Percentiles rank a stretch among this genome's conserved stretches.
Evolutionary conservation across 176 grass and related monocot genomes (phyloP).

Genomic region (Lolium rigidum): DNA sequence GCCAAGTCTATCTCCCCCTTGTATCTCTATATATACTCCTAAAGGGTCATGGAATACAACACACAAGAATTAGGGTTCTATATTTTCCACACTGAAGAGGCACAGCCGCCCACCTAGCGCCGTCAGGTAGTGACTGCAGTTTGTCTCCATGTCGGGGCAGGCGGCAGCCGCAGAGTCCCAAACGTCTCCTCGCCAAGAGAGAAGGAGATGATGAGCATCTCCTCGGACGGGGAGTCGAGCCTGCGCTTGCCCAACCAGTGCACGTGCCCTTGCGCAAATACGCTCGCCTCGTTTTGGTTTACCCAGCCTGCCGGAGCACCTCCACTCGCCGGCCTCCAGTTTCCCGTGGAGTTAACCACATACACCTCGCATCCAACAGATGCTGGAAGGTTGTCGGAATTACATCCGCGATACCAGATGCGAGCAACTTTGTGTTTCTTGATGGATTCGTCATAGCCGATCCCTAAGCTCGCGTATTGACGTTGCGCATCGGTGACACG

Average conservation of each 20-base stretch:
- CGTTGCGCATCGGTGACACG: not conserved
- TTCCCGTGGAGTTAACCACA: not conserved
- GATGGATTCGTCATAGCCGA: not conserved
- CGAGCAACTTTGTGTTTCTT: not conserved
- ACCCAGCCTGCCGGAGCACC: not conserved
- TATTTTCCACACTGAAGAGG: no score
- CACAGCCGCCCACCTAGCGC: not conserved
- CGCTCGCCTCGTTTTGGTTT: not conserved
- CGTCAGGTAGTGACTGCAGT: not conserved
- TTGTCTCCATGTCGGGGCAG: not conserved
- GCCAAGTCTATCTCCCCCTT: no score
- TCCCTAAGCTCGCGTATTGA: not conserved
- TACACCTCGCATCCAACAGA: not conserved
- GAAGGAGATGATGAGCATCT: not conserved
- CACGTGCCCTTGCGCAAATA: no score
- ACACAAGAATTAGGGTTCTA: no score
- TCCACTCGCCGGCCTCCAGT: not conserved
- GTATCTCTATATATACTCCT: no score
- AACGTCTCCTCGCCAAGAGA: not conserved
- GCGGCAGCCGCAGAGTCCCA: not conserved
- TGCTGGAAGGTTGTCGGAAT: not conserved
- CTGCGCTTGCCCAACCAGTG: not conserved
- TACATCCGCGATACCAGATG: not conserved
- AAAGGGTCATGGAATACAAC: no score
- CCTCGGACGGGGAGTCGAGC: not conserved